phyloP scores from a whole-genome alignment of 176 grass and related monocot species.

The Musa schizocarpa region DNA sequence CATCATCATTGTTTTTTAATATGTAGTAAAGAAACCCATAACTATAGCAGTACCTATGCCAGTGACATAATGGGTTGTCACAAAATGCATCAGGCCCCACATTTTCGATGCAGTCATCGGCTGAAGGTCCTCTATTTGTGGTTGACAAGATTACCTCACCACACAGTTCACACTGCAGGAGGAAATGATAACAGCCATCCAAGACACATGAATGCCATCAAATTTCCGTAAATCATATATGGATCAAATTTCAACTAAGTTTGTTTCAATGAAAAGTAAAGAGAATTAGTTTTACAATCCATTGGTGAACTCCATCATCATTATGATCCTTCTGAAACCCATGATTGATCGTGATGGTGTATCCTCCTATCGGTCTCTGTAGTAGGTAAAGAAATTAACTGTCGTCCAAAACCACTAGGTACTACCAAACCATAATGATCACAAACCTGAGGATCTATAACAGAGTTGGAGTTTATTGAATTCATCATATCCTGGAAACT shows the following conservation, averaged over 20 bases:
- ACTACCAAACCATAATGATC: conserved; percentile 13
- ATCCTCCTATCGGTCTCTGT: conserved; percentile 57
- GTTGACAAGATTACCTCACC: conserved; percentile 41
- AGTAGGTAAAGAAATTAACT: conserved; percentile 26
- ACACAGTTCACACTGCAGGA: conserved; percentile 41
- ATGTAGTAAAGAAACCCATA: neutral
- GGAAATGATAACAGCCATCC: neutral
- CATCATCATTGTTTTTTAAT: neutral
- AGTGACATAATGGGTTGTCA: conserved; percentile 32
- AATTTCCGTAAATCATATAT: neutral
- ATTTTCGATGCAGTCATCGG: conserved; percentile 32
- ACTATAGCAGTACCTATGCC: conserved; percentile 43
- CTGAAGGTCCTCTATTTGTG: conserved; percentile 34
- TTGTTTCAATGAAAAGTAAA: neutral
- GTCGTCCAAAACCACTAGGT: neutral
- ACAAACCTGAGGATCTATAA: conserved; percentile 39
- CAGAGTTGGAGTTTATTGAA: conserved; percentile 32
- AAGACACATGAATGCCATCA: neutral
- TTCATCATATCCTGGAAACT: conserved; percentile 50
- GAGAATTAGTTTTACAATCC: conserved; percentile 15
- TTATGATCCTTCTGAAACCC: conserved; percentile 28
- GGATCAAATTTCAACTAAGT: conserved; percentile 17
- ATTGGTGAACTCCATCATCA: conserved; percentile 29
- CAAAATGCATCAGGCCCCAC: conserved; percentile 29
- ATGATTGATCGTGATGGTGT: conserved; percentile 34